Evolutionary conservation across 2,329 filamentous ascomycete species (phyloP), one percentile per base, ranked within the genome.

Genomic region (Myrmaecium sp.): DNA sequence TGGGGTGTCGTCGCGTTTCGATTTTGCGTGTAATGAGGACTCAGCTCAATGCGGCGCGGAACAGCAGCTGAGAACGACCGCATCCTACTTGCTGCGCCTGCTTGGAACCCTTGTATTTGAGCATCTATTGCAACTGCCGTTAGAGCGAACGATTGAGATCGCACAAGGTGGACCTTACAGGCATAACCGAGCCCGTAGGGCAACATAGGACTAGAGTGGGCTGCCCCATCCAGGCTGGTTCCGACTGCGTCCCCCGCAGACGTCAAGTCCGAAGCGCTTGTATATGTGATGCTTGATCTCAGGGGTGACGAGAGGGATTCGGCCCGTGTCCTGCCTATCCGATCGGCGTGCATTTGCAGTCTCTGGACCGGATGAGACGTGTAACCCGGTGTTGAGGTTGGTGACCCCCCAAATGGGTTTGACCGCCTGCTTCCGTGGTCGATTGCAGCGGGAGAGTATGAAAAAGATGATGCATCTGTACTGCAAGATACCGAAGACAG

Each of bases 211-310:
- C 38, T 41, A 3, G 46, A 44, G 33, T 43, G 23, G 13, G 23
- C 26, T 7, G 23, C 21, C 13, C 28, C 25, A 4, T 19, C 17
- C 4, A 30, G 13, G 25, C 20, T 23, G 6, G 24, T 20, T n/a
- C 15, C 4, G 23, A 23, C 7, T 30, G 21, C 12, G 25, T 11
- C 11, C 6, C 21, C 8, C 25, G 27, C n/a, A 27, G 29, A 21
- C 25, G 26, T 5, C 26, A 20, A 6, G 24, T 30, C 14, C 29
- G 25, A n/a, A 20, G 26, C 43, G 21, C 42, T 37, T 14, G 38
- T 49, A 34, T 60, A 60, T 17, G 55, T 58, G 43, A 60, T 54
- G 42, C 55, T 60, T 5, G 54, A 51, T 28, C 57, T 44, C 9
- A 62, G 40, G 3, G 57, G 55, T 8, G 57, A 59, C 17, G 50